A percentile compares a stretch with the other conserved stretches of the same genome.
These are phyloP conservation scores for Cyberlindnera mrakii DNA, from an alignment of 805 yeast species.

Conservation along the genomic window DNA sequence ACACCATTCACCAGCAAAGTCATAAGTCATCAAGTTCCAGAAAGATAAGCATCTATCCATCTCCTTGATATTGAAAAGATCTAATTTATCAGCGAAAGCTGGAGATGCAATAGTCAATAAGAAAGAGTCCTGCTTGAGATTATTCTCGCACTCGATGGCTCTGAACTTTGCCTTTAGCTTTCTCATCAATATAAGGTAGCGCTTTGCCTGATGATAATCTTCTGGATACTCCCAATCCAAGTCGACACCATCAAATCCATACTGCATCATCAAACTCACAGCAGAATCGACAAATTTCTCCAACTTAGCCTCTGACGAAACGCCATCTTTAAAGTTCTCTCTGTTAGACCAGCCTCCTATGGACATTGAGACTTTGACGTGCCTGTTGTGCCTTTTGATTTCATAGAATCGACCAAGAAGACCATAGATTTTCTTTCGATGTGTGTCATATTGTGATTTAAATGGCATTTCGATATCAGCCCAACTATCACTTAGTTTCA, in stretches of 20 bases:
- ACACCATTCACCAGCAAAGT: constrained; percentile 79
- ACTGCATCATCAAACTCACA: constrained; percentile 38
- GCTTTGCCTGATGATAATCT: constrained; percentile 35
- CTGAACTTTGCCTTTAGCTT: constrained; percentile 35
- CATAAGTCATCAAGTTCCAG: constrained; percentile 92
- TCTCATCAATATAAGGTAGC: constrained; percentile 38
- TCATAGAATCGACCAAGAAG: constrained; percentile 40
- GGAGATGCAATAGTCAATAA: constrained; percentile 75
- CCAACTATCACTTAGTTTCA: constrained; percentile 38
- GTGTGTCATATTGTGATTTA: constrained; percentile 2
- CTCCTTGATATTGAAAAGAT: constrained; percentile 37
- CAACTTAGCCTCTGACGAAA: constrained; percentile 32
- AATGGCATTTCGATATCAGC: constrained; percentile 47
- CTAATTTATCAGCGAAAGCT: constrained; percentile 43
- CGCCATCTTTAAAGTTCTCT: constrained; percentile 40
- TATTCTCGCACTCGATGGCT: constrained; percentile 27
- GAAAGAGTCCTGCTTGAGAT: constrained; percentile 25
- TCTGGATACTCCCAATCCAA: constrained; percentile 92
- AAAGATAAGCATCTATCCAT: constrained; percentile 55
- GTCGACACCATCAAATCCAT: constrained; percentile 86
- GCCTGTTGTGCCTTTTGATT: constrained; percentile 35
- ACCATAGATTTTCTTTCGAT: constrained; percentile 30
- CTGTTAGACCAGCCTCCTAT: constrained; percentile 77
- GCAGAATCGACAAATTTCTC: constrained; percentile 45
- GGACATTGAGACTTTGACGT: constrained; percentile 58